These are phyloP conservation scores for Nothophaeocryptopus gaeumannii DNA, from an alignment of 2,329 filamentous ascomycete species.

Conservation along the genomic window DNA sequence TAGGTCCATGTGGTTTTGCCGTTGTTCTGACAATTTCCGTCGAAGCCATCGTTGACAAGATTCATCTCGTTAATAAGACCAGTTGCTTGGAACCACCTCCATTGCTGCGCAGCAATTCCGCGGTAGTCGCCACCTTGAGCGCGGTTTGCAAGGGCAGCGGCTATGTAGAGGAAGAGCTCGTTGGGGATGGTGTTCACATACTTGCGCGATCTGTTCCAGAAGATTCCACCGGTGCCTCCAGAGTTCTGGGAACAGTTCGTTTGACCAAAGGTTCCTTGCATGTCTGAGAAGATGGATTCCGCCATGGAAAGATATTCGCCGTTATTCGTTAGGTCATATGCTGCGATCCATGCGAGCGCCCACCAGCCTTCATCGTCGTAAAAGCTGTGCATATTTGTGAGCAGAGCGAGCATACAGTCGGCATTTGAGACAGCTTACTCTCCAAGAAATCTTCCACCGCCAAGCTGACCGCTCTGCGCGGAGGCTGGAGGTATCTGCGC, in stretches of 20 bases:
- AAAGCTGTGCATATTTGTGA: slow-evolving; percentile 35
- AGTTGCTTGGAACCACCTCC: slow-evolving; percentile 50
- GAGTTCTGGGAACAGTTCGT: slow-evolving; percentile 32
- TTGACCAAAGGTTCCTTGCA: slow-evolving; percentile 42
- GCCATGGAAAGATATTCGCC: slow-evolving; percentile 46
- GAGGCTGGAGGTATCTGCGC: background rate
- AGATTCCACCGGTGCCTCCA: slow-evolving; percentile 39
- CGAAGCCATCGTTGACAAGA: slow-evolving; percentile 55
- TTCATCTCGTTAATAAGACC: slow-evolving; percentile 50
- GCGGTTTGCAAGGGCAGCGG: slow-evolving; percentile 55
- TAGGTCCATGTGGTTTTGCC: slow-evolving; percentile 43
- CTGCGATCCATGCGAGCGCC: slow-evolving; percentile 53
- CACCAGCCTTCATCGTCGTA: slow-evolving; percentile 56
- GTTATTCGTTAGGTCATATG: slow-evolving; percentile 51
- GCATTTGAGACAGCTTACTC: background rate
- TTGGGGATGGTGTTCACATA: slow-evolving; percentile 56
- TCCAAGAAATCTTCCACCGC: background rate
- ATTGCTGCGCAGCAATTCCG: slow-evolving; percentile 46
- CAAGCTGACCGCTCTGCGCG: background rate
- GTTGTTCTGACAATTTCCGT: slow-evolving; percentile 52
- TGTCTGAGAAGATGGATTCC: slow-evolving; percentile 47
- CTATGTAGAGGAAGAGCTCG: slow-evolving; percentile 54
- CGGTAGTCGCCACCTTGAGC: slow-evolving; percentile 41
- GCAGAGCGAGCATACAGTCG: background rate
- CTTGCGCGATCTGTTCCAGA: slow-evolving; percentile 44